Base-by-base conservation (phyloP, 768 basidiomycete species). In the Botryobasidium botryosum region DNA sequence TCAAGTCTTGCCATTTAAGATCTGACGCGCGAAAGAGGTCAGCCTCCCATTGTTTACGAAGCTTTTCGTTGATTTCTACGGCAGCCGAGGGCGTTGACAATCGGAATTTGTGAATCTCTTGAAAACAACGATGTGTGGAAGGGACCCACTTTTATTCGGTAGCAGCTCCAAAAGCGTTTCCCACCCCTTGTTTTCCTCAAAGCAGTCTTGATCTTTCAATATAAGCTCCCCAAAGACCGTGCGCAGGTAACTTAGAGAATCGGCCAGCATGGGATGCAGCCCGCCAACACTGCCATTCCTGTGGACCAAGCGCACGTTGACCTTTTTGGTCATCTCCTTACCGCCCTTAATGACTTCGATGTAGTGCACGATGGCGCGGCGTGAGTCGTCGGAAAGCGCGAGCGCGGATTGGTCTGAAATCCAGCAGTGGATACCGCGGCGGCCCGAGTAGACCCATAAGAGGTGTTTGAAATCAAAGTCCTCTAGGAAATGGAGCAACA, bases 391-490 rank as follows among this genome's bases (percentile, higher is more conserved):
- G 7, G 84, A 91, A 39, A 97, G 68, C 44, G 71, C 77, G 68
- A 96, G 71, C 2, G 92, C 94, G 45, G 79, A 74, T 28, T 70
- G 64, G 61, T 99, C 94, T 2, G 83, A 86, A 50, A 99, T 77
- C 94, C 94, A 99, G 59, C 88, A 69, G 68, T 99, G 94, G 52
- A 99, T 99, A 43, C 94, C 94, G 62, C 94, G 81, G 28, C 94
- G 80, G 47, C 94, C 94, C 6, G 94, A 97, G 62, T 97, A 99
- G 25, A 97, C 91, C 92, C 92, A 99, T 8, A 99, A 67, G 24
- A 97, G 71, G 55, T 87, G 78, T 37, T 71, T 64, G 61, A 81
- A 99, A 5, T 90, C 91, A 59, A 92, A 97, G 52, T 94, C 84
- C 15, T 88, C 66, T 68, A 49, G 1, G 18, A 24, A 12, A 8